A percentile compares a stretch with the other conserved stretches of the same genome.
Evolutionary conservation across 176 grass and related monocot genomes (phyloP).

Genomic region (Dendrocalamus sinicus): DNA sequence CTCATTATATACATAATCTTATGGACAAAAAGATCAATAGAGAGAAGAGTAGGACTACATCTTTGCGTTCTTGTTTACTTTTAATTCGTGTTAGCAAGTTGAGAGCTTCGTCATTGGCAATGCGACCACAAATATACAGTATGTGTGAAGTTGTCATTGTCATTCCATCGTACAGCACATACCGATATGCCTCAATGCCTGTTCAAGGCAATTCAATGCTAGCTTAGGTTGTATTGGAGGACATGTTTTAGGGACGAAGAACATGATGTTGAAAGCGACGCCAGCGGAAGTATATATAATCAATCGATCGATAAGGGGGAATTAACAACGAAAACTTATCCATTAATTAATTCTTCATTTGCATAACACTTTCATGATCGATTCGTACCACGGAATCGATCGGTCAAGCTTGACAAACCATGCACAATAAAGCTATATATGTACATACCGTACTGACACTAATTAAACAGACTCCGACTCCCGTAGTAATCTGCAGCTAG

Average conservation of each 20-base stretch:
- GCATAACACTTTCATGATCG: conserved; percentile 25
- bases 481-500: background rate
- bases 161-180: background rate
- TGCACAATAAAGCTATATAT: background rate
- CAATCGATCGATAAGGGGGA: background rate
- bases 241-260: background rate
- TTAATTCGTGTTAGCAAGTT: too few species aligned
- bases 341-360: background rate
- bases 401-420: conserved; percentile 16
- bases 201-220: background rate
- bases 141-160: background rate
- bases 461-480: background rate
- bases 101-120: too few species aligned
- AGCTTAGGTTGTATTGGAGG: background rate
- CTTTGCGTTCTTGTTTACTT: too few species aligned
- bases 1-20: too few species aligned
- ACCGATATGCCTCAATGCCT: background rate
- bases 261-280: background rate
- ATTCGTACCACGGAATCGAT: conserved; percentile 6
- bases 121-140: too few species aligned
- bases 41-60: too few species aligned
- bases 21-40: too few species aligned
- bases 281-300: background rate
- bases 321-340: background rate
- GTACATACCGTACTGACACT: background rate